Evolutionary conservation across 495 filamentous ascomycete genomes (phyloP), one percentile per base, ranked within the genome.

Genomic region (Bacidia rubella): DNA sequence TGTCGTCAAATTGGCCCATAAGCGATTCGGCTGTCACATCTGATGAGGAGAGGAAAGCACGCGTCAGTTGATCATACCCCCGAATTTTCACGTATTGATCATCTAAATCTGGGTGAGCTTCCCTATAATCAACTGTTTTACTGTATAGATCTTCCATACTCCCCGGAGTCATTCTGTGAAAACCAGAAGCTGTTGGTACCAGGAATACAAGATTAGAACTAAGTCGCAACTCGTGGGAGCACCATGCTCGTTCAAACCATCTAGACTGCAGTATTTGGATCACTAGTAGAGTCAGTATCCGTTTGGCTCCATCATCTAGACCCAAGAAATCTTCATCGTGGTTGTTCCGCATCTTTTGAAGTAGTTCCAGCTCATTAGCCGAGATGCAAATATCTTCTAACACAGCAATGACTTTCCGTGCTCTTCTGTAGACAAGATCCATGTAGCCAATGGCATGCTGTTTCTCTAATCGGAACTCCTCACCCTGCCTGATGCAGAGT

Each of bases 361-460:
- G 17, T 20, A 17, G 11, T 54, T 49, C 51, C 2, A 5, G 2
- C 15, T 38, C 24, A 4, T 5, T 7, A 7, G 29, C 5, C 7
- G 40, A 29, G 21, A 54, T n/a, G 19, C n/a, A 21, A 41, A 54
- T 47, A 26, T 54, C 51, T 54, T 54, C 51, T n/a, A 54, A 32
- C 11, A 47, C 51, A 7, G 44, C 41, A n/a, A 47, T 41, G 24
- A 54, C 51, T 0, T 49, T 2, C n/a, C 51, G 40, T 3, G 51
- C 51, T 11, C 42, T 24, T 21, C 47, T 44, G 51, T 54, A 54
- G 27, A 54, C 23, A n/a, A 29, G 15, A 41, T 54, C 41, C 51
- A 54, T 54, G 3, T 23, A 4, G 3, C 24, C 43, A 29, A 54
- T 54, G 10, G 51, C 41, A 10, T 54, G 41, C 19, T 23, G 26